Conservation (phyloP, 148 eudicot genomes). For the Arctostaphylos glauca region DNA sequence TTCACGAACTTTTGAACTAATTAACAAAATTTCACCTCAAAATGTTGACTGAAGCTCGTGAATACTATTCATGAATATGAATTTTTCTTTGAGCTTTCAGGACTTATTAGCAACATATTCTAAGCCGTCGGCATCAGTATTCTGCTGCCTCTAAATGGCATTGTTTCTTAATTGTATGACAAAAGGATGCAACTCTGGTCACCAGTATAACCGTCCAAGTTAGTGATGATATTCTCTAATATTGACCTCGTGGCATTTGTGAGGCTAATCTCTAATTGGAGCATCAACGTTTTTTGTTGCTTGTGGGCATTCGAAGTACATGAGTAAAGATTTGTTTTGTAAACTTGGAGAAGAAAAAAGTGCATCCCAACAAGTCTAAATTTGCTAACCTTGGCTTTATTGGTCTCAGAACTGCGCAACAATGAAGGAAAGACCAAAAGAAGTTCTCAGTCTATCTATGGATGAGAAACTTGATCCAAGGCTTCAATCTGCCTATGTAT, state of each 20-base stretch:
- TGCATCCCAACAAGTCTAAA: too few species aligned
- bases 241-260: not conserved
- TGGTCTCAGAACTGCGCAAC: constrained; percentile 50
- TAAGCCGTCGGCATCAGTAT: not conserved
- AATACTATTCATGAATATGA: too few species aligned
- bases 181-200: not conserved
- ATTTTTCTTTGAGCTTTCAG: not conserved
- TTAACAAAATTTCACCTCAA: too few species aligned
- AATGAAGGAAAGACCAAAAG: constrained; percentile 18
- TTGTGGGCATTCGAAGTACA: too few species aligned
- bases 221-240: not conserved
- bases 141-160: not conserved
- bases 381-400: constrained; percentile 16
- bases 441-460: constrained; percentile 34
- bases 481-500: constrained; percentile 25
- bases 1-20: too few species aligned
- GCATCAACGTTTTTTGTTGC: not conserved
- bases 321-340: not conserved
- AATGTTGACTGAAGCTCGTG: too few species aligned
- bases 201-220: not conserved
- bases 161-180: not conserved
- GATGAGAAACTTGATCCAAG: constrained; percentile 41
- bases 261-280: not conserved
- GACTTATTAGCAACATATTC: not conserved
- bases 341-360: not conserved